Evolutionary conservation across 78 protist species (phyloP), one percentile per base, ranked within the genome.

Genomic region (Dictyostelium purpureum): DNA sequence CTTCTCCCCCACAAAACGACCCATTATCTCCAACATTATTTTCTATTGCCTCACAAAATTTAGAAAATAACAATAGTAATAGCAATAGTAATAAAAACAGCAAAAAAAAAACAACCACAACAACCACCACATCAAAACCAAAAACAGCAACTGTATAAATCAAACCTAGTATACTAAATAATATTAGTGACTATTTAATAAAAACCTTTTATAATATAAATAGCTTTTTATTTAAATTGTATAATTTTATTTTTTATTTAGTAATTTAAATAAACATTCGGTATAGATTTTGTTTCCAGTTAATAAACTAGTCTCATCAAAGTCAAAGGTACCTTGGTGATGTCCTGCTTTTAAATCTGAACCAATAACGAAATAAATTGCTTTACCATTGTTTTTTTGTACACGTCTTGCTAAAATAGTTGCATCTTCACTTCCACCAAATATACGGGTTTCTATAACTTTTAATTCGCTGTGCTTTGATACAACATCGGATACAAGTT

Each of bases 371-470:
- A 57, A 77, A 19, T 57, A 77, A 6, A 77, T 57, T 0, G 73
- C 35, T 4, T 77, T 77, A n/a, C 85, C 85, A 12, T 63, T 63
- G 24, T 73, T 73, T 21, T 33, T 75, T 77, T 77, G 85, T 9
- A 52, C 45, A 26, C 71, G 18, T 38, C 45, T 61, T 9, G 43
- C 85, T 4, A 77, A 40, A 14, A 77, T 77, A 1, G 85, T 77
- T n/a, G 73, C 31, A 77, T 77, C 85, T 26, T 77, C 85, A 77
- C 73, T 57, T 26, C 85, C 85, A 6, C 69, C 85, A 42, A 77
- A 77, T 57, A 71, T 12, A n/a, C 63, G 31, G 33, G 5, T 24
- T 52, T 16, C 26, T 21, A 77, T 42, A 2, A 38, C n/a, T 42
- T 26, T 37, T 47, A 11, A 71, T 0, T 18, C n/a, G 45, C 21